Percentiles rank a stretch among this genome's conserved stretches.
phyloP scores from a whole-genome alignment of 768 basidiomycete species.

The Termitomyces sp. region DNA sequence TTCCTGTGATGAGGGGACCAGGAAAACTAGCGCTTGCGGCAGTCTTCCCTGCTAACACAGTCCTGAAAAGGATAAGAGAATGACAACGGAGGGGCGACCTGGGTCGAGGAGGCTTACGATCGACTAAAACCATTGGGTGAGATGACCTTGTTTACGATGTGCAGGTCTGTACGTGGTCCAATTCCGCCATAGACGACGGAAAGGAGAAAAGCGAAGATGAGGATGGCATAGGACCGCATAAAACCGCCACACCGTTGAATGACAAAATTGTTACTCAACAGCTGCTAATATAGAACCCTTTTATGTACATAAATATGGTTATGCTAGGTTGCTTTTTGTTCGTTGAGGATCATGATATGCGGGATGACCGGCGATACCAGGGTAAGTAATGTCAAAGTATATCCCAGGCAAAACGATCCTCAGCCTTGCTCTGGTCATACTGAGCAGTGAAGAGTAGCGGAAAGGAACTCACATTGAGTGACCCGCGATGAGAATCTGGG shows the following conservation, averaged over 20 bases:
- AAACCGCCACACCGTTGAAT: background rate
- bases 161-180: background rate
- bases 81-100: background rate
- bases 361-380: background rate
- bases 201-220: background rate
- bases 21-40: background rate
- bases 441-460: background rate
- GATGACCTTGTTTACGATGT: background rate
- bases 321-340: background rate
- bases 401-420: background rate
- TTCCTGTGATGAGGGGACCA: conserved; percentile 1
- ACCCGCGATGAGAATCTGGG: background rate
- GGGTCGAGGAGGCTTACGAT: background rate
- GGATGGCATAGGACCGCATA: background rate
- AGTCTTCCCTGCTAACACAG: background rate
- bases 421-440: background rate
- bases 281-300: background rate
- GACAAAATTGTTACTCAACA: background rate
- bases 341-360: background rate
- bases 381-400: background rate
- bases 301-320: background rate
- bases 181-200: background rate
- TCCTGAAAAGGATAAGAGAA: background rate
- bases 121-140: background rate
- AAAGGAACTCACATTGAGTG: background rate